These are phyloP conservation scores for Angomonas deanei DNA, from an alignment of 208 protist genomes.

Conservation along the genomic window DNA sequence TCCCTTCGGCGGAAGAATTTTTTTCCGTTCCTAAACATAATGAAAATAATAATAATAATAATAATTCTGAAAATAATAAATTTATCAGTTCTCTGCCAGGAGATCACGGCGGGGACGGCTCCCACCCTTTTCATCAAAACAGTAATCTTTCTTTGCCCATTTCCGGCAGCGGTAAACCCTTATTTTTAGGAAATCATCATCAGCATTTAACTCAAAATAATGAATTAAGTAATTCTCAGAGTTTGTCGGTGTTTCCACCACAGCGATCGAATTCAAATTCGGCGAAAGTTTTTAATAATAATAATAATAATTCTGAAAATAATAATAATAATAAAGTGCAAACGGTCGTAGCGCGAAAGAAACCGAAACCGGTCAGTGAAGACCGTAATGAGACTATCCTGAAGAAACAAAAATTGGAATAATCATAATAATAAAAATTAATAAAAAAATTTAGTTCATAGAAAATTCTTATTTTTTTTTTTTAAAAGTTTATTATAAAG, in stretches of 20 bases:
- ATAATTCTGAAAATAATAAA: constrained; percentile 13
- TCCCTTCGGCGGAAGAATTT: constrained; percentile 37
- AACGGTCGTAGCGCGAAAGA: constrained; percentile 58
- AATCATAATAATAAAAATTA: constrained; percentile 3
- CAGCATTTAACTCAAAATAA: too few relatives aligned
- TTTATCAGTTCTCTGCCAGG: constrained; percentile 62
- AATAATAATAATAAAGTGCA: constrained; percentile 37
- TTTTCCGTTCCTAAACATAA: constrained; percentile 7
- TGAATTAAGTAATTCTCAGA: constrained; percentile 9
- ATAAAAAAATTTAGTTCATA: constrained; percentile 1
- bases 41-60: constrained; percentile 6
- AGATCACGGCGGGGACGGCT: constrained; percentile 4
- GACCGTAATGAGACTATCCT: neutral
- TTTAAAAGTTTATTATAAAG: too few relatives aligned
- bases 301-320: constrained; percentile 21
- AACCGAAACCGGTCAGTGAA: constrained; percentile 32
- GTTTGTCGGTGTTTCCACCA: neutral
- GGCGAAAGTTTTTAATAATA: constrained; percentile 4
- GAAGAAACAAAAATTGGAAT: neutral
- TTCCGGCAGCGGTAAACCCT: constrained; percentile 39
- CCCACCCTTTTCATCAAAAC: neutral
- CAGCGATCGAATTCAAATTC: neutral
- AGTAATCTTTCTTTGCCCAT: constrained; percentile 65
- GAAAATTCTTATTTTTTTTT: constrained; percentile 12
- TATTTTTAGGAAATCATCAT: too few relatives aligned